Evolutionary conservation across 208 protist species (phyloP).

Genomic region (Crithidia brevicula): DNA sequence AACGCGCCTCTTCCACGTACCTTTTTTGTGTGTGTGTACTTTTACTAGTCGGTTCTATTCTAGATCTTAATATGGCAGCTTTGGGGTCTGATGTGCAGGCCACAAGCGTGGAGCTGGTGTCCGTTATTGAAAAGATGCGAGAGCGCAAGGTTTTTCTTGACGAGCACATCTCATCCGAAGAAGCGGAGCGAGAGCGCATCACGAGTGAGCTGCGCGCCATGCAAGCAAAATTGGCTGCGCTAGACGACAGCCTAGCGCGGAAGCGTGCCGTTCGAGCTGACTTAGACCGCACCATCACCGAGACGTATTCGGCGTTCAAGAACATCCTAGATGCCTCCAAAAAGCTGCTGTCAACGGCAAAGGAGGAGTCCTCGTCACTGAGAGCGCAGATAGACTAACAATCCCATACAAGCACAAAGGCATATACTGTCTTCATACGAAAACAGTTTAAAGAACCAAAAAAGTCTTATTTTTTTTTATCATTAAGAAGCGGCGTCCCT

Average conservation of each 20-base stretch:
- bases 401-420: no score
- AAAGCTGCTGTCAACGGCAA: constrained; percentile 71
- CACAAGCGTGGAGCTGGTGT: constrained; percentile 87
- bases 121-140: constrained; percentile 91
- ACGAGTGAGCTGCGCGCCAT: constrained; percentile 62
- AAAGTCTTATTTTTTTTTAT: no score
- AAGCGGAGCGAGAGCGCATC: constrained; percentile 63
- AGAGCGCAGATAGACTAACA: constrained; percentile 22
- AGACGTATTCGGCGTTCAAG: constrained; percentile 86
- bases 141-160: constrained; percentile 75
- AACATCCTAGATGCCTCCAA: constrained; percentile 90
- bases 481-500: no score
- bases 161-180: constrained; percentile 71
- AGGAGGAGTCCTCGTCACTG: constrained; percentile 60
- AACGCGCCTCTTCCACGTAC: no score
- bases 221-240: constrained; percentile 38
- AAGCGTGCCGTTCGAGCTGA: constrained; percentile 63
- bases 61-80: no score
- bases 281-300: constrained; percentile 77
- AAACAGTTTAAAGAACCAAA: no score
- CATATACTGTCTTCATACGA: no score
- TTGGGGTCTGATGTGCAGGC: constrained; percentile 83
- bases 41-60: no score
- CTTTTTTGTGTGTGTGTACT: no score
- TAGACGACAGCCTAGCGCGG: constrained; percentile 62